Conservation (phyloP, 129 eudicot genomes). For the Daucus carota region DH1_v3.0 NC_030384.2:51043501-51044000, state of each 20-base stretch:
- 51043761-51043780: background rate
- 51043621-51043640: background rate
- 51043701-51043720: background rate
- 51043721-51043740: background rate
- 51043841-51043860: slow-evolving; percentile 65
- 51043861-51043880: slow-evolving; percentile 67
- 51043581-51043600: background rate
- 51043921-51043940: slow-evolving; percentile 69
- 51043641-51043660: background rate
- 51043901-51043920: slow-evolving; percentile 96
- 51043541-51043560: background rate
- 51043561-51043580: background rate
- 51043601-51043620: background rate
- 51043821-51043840: background rate
- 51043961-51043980: slow-evolving; percentile 71
- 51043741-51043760: background rate
- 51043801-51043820: background rate
- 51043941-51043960: slow-evolving; percentile 57
- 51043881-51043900: slow-evolving; percentile 78
- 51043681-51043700: background rate
- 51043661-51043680: background rate
- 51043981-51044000: slow-evolving; percentile 70
- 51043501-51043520: background rate
- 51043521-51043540: background rate
- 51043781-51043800: background rate